Evolutionary conservation across 169 alveolate genomes (phyloP), one percentile per base, ranked within the genome.

Genomic region (Plasmodium knowlesi): DNA sequence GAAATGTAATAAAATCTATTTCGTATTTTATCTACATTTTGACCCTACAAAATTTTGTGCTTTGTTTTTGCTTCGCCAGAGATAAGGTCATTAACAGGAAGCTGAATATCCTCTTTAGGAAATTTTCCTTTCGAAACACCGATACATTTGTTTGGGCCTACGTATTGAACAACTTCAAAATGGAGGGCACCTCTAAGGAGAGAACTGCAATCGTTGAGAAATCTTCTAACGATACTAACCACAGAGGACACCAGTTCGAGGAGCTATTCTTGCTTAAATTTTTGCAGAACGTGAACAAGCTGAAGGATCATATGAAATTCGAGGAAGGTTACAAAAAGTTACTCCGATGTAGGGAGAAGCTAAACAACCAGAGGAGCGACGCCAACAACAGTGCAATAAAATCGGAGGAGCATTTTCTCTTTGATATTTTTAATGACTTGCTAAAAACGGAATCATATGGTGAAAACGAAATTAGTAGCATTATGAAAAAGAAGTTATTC

Each of bases 21-120:
- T 86, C 93, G 1, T 86, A 86, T 57, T 86, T 86, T 43, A 22
- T 89, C 32, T 81, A 81, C 72, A 67, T 89, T 57, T 50, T 86
- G n/a, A 81, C 83, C 2, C 53, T 89, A 28, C 89, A 89, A 39
- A 79, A 89, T 67, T 89, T 89, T 81, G 82, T 89, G 5, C 83
- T 89, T 19, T 79, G 91, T 41, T 79, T 70, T 6, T 67, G 84
- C 73, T 70, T 89, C 72, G 73, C 94, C 22, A 19, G 10, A 67
- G 74, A 89, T 50, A 89, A 89, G 34, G 50, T 32, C 12, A 71
- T 89, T 46, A 61, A 53, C 34, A 78, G 81, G 54, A 89, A 80
- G 50, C 91, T 89, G 30, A 67, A 89, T 14, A 16, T 89, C 32
- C 73, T 89, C 37, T 89, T 67, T 30, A 89, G 72, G 43, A 89